Evolutionary conservation across 2,329 filamentous ascomycete species (phyloP), one percentile per base, ranked within the genome.

Genomic region (Sporothrix euskadiensis): DNA sequence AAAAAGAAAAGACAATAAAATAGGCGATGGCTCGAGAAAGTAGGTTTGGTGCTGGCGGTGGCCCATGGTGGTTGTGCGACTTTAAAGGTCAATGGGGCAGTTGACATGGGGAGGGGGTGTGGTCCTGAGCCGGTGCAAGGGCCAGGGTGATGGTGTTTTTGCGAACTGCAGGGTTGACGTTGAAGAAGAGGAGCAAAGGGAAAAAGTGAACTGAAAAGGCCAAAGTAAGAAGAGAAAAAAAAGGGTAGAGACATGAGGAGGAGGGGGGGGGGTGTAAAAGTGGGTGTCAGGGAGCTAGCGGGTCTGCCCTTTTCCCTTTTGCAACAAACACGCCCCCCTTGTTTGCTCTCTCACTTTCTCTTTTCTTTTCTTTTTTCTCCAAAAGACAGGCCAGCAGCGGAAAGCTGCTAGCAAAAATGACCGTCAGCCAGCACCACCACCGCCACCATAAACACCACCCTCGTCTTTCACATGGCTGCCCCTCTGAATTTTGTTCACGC

Each of bases 21-120:
- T 76, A 74, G 75, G 73, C 63, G 73, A 76, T 75, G 74, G 75
- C 77, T 80, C 75, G 75, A 78, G 78, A 79, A 78, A 80, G 77
- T 69, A 71, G 71, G 69, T 78, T 26, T 26, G 26, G 76, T 78
- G 75, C 82, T 79, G 80, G 80, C 80, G 80, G 80, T 82, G 82
- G 83, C 81, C 82, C 80, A 79, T 77, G 80, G 82, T 81, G 82
- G 82, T 85, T 85, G 85, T 86, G 84, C 81, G 82, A 85, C 84
- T 85, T 82, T 81, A 80, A 80, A 80, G 80, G 79, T 80, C 79
- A 75, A 79, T 79, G 80, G 81, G 80, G 80, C 80, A 81, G 82
- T 82, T 82, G 82, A 82, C 82, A 83, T 82, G 82, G 81, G 80
- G 65, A 49, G 41, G 39, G 52, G 71, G 19, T 56, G 52, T 61